Percentiles rank a stretch among this genome's conserved stretches.
These are phyloP conservation scores for Linderina pennispora DNA, from an alignment of 192 early-diverging fungal species.

Conservation along the genomic window DNA sequence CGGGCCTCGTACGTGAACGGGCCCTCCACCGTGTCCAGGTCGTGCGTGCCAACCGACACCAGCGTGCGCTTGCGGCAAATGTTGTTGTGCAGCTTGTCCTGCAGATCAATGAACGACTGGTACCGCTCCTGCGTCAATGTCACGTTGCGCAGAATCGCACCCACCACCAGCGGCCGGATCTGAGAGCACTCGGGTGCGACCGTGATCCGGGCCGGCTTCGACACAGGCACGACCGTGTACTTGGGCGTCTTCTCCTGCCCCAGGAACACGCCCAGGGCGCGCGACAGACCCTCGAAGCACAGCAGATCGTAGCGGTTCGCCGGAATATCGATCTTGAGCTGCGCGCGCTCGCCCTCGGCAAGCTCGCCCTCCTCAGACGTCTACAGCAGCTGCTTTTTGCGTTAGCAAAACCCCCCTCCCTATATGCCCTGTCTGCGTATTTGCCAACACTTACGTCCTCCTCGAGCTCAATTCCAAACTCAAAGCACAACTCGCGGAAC, in stretches of 20 bases:
- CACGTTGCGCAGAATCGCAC: constrained; percentile 85
- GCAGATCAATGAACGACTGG: constrained; percentile 95
- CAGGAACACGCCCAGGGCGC: constrained; percentile 81
- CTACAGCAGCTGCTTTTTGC: constrained; percentile 46
- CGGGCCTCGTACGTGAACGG: constrained; percentile 96
- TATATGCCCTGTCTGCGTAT: too few species aligned
- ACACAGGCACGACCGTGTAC: constrained; percentile 14
- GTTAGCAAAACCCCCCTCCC: too few species aligned
- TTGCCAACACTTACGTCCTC: constrained; percentile 89
- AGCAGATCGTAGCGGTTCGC: constrained; percentile 98
- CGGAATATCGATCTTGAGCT: constrained; percentile 97
- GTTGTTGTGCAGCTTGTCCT: constrained; percentile 98
- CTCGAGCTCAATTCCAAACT: constrained; percentile 98
- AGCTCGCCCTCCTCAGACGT: constrained; percentile 21
- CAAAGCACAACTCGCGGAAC: constrained; percentile 98
- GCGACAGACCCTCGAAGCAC: constrained; percentile 92
- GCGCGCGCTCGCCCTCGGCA: constrained; percentile 54
- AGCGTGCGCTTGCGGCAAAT: constrained; percentile 92
- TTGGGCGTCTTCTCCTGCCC: constrained; percentile 48
- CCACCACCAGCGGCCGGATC: constrained; percentile 83
- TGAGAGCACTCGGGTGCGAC: constrained; percentile 59
- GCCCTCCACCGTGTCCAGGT: constrained; percentile 88
- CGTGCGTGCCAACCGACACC: constrained; percentile 97
- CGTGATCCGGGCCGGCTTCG: constrained; percentile 29
- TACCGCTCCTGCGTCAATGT: constrained; percentile 77